phyloP scores from a whole-genome alignment of 345 rosid species.

The Iberis pinnata region DNA sequence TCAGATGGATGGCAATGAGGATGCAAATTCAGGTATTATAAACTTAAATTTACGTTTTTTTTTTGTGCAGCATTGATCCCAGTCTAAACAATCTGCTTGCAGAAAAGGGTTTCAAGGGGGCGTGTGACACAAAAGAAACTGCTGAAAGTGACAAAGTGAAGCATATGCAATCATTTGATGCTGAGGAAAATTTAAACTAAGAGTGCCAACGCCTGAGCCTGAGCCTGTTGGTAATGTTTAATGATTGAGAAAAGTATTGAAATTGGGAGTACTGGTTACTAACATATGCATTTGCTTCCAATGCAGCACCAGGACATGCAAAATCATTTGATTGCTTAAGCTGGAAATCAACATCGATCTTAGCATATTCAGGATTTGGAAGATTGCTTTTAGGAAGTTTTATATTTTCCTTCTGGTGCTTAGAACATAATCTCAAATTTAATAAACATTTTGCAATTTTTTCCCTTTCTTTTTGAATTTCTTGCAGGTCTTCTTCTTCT shows the following conservation, averaged over 20 bases:
- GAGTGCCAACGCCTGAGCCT: neutral
- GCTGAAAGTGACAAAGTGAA: constrained; percentile 8
- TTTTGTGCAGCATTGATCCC: neutral
- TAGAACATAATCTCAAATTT: neutral
- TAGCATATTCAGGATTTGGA: neutral
- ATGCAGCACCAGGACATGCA: neutral
- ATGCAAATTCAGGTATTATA: constrained; percentile 20
- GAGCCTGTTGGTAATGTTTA: constrained; percentile 14
- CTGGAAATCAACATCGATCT: neutral
- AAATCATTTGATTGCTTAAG: constrained; percentile 3
- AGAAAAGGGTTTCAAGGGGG: constrained; percentile 9
- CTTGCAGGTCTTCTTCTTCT: constrained; percentile 15
- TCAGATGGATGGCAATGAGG: constrained; percentile 23
- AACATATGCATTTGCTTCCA: constrained; percentile 3
- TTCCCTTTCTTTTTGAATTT: constrained; percentile 2
- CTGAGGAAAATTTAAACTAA: constrained; percentile 8
- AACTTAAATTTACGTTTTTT: neutral
- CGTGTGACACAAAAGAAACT: neutral
- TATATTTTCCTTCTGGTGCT: neutral
- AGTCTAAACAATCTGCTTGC: constrained; percentile 10
- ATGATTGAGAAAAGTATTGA: neutral
- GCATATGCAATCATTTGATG: neutral
- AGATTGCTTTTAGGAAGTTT: constrained; percentile 7
- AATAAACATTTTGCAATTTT: constrained; percentile 7
- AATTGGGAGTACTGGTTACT: neutral